Evolutionary conservation across 306 rosid genomes (phyloP).

Genomic region (Vigna mungo): DNA sequence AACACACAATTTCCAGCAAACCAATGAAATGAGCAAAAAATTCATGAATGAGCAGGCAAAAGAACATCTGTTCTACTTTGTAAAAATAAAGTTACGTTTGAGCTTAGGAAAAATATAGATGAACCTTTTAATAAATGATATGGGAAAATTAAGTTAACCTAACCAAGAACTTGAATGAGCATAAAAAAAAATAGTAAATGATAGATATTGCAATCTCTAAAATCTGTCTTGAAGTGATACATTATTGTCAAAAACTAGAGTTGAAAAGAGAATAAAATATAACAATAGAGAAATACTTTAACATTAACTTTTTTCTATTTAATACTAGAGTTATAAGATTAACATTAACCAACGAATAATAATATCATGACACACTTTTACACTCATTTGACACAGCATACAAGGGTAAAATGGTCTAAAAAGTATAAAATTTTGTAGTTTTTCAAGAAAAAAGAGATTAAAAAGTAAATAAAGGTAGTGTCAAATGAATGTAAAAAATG

Average conservation of each 20-base stretch:
- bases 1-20: slow-evolving; percentile 38
- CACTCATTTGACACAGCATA: too few species aligned
- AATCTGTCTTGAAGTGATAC: slow-evolving; percentile 29
- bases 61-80: background rate
- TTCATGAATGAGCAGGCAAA: slow-evolving; percentile 15
- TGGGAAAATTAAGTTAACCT: slow-evolving; percentile 5
- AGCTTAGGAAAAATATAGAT: background rate
- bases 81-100: background rate
- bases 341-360: slow-evolving; percentile 27
- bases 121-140: background rate
- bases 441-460: too few species aligned
- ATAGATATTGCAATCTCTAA: slow-evolving; percentile 22
- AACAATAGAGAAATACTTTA: background rate
- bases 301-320: background rate
- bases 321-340: slow-evolving; percentile 23
- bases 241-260: slow-evolving; percentile 21
- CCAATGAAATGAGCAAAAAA: slow-evolving; percentile 1
- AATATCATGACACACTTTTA: too few species aligned
- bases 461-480: too few species aligned
- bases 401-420: too few species aligned
- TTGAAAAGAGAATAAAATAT: slow-evolving; percentile 29
- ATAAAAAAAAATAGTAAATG: slow-evolving; percentile 13
- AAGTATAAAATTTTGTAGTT: too few species aligned
- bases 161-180: slow-evolving; percentile 5
- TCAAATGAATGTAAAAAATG: too few species aligned